Base-by-base conservation (phyloP, 73 alveolate species). In the Durusdinium trenchii region DNA sequence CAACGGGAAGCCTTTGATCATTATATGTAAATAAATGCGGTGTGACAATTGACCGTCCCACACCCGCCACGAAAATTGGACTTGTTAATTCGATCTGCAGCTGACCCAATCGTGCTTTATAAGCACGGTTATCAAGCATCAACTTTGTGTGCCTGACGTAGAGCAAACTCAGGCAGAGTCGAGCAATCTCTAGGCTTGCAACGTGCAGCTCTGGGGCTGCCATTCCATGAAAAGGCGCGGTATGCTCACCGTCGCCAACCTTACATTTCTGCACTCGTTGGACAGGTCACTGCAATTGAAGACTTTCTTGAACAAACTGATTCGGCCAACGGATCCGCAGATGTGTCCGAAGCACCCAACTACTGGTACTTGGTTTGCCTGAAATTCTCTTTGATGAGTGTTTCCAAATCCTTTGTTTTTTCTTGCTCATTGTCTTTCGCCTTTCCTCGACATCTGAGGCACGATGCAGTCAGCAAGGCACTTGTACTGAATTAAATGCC, bases 251-350 rank as follows among this genome's bases (percentile, higher is more conserved):
- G n/a, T n/a, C n/a, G n/a, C n/a, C n/a, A n/a, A n/a, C 36, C 38
- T 32, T 7, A 69, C 46, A 69, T 14, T 69, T 40, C 82, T 20
- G 47, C 43, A 36, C 35, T 30, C 2, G 76, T n/a, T n/a, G 20
- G 6, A 57, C 45, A 87, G 95, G 95, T 87, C 67, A 87, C 95
- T 30, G 95, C 95, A 60, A 87, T 87, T 26, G 95, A 87, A 45
- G 95, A 61, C n/a, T 87, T 87, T 87, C 84, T 87, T 61, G 95
- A 62, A 51, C 67, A 61, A 40, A 35, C 81, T 54, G 64, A 46
- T 26, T 1, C 64, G 23, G 50, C 35, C n/a, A n/a, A n/a, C n/a
- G n/a, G n/a, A n/a, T n/a, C n/a, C 16, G 84, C 45, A 28, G 67
- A 60, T 28, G 28, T 3, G 83, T 38, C 54, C 40, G 95, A 86